Base-by-base conservation (phyloP, 768 basidiomycete species). In the Boletellus emodensis region DNA sequence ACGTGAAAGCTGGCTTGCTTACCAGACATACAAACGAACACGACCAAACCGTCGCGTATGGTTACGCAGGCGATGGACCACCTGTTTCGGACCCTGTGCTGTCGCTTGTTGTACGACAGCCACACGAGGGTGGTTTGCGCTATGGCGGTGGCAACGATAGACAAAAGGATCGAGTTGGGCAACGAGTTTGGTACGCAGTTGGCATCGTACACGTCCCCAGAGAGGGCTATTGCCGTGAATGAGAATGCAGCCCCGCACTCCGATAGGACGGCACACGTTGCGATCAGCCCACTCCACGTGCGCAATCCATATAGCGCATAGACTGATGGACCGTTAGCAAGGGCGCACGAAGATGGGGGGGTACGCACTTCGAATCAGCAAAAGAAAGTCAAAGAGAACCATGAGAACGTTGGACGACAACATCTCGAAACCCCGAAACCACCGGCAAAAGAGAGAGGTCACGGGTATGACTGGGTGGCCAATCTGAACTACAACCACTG, bases 291-390 rank as follows among this genome's bases (percentile, higher is more conserved):
- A 6, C 41, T 43, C 38, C 40, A 37, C 12, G 24, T 36, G n/a
- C 18, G 34, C 6, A 24, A 34, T 22, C 45, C 55, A 17, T 56
- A 61, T 1, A 65, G 37, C 0, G 59, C 63, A 38, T 52, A 59
- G 34, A 65, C 63, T 65, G 8, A 14, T 18, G 3, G 11, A 6
- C 11, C n/a, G 14, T 59, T 7, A 49, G 44, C 38, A n/a, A 18
- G 3, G n/a, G 33, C 4, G 13, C 17, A 51, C 6, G 10, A 9
- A 49, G 28, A 34, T 4, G 15, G 4, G 17, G 30, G 46, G 9
- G 18, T 18, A 57, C 55, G 36, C 42, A 64, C 64, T 58, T 51
- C 64, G 54, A 34, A 66, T 39, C 32, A 62, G 48, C 4, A 65
- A 44, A 28, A 65, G 39, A 10, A 22, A 3, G 32, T 65, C 58